A percentile compares a stretch with the other conserved stretches of the same genome.
Evolutionary conservation across 129 eudicot species (phyloP).

Genomic region (Arctium lappa): DNA sequence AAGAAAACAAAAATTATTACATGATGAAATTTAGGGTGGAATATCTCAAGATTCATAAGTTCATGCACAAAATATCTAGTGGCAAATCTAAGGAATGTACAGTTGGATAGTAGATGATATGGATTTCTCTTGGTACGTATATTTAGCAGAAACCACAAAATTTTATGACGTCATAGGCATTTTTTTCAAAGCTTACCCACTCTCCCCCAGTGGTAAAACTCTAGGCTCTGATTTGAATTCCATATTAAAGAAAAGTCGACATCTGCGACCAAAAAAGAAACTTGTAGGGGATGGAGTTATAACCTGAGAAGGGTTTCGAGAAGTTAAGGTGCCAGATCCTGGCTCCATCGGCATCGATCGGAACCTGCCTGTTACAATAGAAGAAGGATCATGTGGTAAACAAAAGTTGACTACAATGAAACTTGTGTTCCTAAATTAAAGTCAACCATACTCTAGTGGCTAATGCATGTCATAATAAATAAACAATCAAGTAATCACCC

Average conservation of each 20-base stretch:
- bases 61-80: no score
- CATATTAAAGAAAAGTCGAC: not conserved
- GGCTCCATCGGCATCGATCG: conserved; percentile 33
- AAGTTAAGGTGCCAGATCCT: conserved; percentile 28
- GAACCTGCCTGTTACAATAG: conserved; percentile 23
- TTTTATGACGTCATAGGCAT: no score
- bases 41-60: no score
- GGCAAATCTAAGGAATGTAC: not conserved
- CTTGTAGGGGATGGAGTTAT: conserved; percentile 6
- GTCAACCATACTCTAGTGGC: conserved; percentile 8
- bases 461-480: not conserved
- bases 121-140: not conserved
- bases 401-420: not conserved
- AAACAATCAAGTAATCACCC: not conserved
- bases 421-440: not conserved
- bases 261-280: not conserved
- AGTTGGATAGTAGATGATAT: not conserved
- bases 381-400: not conserved
- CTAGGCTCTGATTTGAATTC: not conserved
- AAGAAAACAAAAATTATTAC: not conserved
- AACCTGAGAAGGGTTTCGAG: conserved; percentile 35
- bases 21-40: no score
- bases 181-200: no score
- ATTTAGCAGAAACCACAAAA: not conserved
- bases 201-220: no score